phyloP scores from a whole-genome alignment of 345 rosid genomes.

The Triadica sebifera region DNA sequence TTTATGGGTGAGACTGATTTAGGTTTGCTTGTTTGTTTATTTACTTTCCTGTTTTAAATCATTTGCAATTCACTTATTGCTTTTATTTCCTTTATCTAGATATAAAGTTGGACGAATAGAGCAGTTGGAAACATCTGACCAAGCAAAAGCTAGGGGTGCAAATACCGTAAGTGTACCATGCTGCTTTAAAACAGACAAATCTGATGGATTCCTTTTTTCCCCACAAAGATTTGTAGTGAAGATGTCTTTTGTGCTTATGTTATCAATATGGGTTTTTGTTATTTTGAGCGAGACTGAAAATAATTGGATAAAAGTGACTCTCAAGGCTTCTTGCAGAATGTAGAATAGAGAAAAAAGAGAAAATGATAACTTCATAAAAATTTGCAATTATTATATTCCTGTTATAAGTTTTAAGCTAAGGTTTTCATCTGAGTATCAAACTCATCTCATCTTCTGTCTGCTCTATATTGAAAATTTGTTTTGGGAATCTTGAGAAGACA shows the following conservation, averaged over 20 bases:
- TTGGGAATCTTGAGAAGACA: not conserved
- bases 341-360: not conserved
- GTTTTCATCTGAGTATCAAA: not conserved
- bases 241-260: slow-evolving; percentile 2
- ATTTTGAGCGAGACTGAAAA: not conserved
- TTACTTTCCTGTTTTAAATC: slow-evolving; percentile 2
- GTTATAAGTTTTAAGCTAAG: not conserved
- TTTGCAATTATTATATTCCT: not conserved
- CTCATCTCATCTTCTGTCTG: not conserved
- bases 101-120: slow-evolving; percentile 94
- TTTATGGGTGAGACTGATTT: slow-evolving; percentile 13
- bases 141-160: slow-evolving; percentile 77
- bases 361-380: not conserved
- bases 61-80: slow-evolving; percentile 10
- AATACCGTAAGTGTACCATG: slow-evolving; percentile 56
- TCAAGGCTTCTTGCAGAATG: not conserved
- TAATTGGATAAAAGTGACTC: not conserved
- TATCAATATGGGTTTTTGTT: not conserved
- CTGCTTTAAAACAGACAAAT: slow-evolving; percentile 20
- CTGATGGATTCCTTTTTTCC: slow-evolving; percentile 9
- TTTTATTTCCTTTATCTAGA: slow-evolving; percentile 43
- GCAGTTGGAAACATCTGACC: slow-evolving; percentile 85
- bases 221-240: not conserved
- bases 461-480: not conserved
- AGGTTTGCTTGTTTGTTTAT: slow-evolving; percentile 9